Evolutionary conservation across 2,329 filamentous ascomycete species (phyloP).

Genomic region (Colletotrichum zoysiae): DNA sequence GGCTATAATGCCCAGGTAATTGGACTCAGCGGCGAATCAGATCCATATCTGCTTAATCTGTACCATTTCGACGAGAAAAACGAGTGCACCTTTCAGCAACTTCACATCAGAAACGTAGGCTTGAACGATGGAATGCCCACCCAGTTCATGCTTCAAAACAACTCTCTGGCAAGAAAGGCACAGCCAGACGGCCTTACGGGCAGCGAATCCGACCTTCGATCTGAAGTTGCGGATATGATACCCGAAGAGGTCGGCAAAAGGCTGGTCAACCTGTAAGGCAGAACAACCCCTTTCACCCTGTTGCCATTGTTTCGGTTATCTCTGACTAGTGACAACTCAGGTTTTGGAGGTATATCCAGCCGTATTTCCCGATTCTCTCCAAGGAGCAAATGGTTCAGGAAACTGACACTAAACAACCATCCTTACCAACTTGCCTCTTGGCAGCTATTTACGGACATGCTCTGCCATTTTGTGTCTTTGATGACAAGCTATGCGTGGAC

Average conservation of each 20-base stretch:
- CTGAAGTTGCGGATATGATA: constrained; percentile 16
- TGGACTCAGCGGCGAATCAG: constrained; percentile 34
- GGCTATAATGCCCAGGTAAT: constrained; percentile 33
- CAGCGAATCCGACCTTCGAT: constrained; percentile 14
- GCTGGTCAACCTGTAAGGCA: constrained; percentile 23
- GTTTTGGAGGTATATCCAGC: constrained; percentile 34
- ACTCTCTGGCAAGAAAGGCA: constrained; percentile 28
- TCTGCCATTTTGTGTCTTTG: constrained; percentile 29
- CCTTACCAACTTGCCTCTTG: constrained; percentile 8
- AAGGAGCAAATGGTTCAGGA: neutral
- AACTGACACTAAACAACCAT: constrained; percentile 5
- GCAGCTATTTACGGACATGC: constrained; percentile 33
- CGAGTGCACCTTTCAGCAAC: constrained; percentile 29
- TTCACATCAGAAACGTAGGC: constrained; percentile 31
- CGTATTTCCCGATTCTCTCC: constrained; percentile 30
- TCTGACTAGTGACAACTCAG: neutral
- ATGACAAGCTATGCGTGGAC: constrained; percentile 29
- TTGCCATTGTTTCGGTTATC: no score
- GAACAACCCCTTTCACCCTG: neutral
- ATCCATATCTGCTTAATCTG: constrained; percentile 24
- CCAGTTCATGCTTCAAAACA: constrained; percentile 35
- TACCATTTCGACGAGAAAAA: constrained; percentile 32
- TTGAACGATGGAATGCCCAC: constrained; percentile 21
- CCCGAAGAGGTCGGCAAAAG: constrained; percentile 24
- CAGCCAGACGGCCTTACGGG: constrained; percentile 11